Evolutionary conservation across 139 green algal species (phyloP), one percentile per base, ranked within the genome.

Genomic region (Chlorella vulgaris): DNA sequence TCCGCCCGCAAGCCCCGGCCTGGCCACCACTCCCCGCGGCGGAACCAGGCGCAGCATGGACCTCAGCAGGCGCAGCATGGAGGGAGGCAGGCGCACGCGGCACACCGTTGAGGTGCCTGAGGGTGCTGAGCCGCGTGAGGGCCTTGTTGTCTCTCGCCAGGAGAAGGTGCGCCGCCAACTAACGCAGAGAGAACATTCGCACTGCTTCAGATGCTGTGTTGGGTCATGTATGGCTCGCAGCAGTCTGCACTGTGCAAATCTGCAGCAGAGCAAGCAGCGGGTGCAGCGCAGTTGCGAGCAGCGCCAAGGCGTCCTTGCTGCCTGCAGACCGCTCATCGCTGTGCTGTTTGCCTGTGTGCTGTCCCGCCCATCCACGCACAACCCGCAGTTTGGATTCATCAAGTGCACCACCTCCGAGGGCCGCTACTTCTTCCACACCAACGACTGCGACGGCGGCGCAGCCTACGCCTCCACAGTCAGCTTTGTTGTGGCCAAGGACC

Each of bases 381-480:
- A n/a, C n/a, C n/a, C 24, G 50, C 78, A 83, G 76, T 87, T 85
- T 76, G 83, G 83, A 0, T 87, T 87, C 47, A 85, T 87, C 77
- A 87, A 87, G 76, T 69, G 60, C 69, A 61, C 33, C n/a, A 65
- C 65, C 35, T n/a, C 33, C 39, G 83, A 87, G 19, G 58, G 66
- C 24, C 83, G 83, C 47, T 79, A 81, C 63, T 87, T 84, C 29
- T 87, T 87, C 40, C 83, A 87, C 55, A 53, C 85, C 22, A 83
- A 66, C 69, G 83, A 87, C 70, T 75, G 55, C 22, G 83, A 87
- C 26, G 77, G 69, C 35, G 15, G 31, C 18, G 47, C 66, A 3
- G 21, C 31, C 60, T 60, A 53, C 58, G 69, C 67, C 26, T 50
- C 51, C 28, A 74, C 55, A n/a, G 83, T 87, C 42, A 63, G 74